Percentiles rank a stretch among this genome's conserved stretches.
These are phyloP conservation scores for Pythium phragmiticola DNA, from an alignment of 352 stramenopile genomes.

Conservation along the genomic window DNA sequence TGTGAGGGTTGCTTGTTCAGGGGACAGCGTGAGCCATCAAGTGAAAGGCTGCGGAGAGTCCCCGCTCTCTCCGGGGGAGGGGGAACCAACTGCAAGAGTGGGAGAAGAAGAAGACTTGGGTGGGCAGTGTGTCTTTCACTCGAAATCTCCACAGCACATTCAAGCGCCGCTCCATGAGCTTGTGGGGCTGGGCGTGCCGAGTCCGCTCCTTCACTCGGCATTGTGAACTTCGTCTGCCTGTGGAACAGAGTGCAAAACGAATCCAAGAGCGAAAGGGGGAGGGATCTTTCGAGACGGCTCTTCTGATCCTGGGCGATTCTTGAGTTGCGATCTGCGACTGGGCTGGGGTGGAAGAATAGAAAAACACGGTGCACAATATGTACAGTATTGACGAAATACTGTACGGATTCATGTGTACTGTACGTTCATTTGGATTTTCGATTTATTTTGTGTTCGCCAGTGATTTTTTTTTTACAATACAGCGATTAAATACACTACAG, in stretches of 20 bases:
- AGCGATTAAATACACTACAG: no score
- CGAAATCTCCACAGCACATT: no score
- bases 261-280: not conserved
- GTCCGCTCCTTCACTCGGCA: no score
- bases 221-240: no score
- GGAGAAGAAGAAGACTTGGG: constrained; percentile 1
- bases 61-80: not conserved
- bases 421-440: no score
- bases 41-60: constrained; percentile 6
- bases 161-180: no score
- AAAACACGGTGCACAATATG: not conserved
- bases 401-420: no score
- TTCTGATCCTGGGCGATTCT: not conserved
- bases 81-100: not conserved
- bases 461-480: no score
- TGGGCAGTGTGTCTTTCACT: no score
- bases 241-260: not conserved
- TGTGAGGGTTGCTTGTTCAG: constrained; percentile 18
- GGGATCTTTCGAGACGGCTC: not conserved
- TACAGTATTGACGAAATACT: not conserved
- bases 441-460: no score
- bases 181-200: no score
- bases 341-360: not conserved
- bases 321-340: not conserved
- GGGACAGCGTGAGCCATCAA: constrained; percentile 24